phyloP scores from a whole-genome alignment of 495 filamentous ascomycete genomes.

The Terfezia boudieri region DNA sequence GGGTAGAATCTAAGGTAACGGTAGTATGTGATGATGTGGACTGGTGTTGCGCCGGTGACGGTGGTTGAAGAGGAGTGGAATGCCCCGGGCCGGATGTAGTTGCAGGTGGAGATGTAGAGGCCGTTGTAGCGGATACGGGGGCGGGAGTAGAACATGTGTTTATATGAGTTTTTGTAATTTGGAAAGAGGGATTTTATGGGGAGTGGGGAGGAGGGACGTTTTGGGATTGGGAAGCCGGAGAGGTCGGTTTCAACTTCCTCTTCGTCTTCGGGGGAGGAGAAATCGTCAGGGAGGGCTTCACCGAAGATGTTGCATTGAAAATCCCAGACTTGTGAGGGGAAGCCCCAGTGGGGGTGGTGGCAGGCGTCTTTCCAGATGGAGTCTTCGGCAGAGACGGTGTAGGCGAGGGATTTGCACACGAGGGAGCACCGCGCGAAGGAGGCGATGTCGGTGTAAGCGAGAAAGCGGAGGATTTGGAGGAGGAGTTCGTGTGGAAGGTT shows the following conservation, averaged over 20 bases:
- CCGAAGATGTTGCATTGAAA: slow-evolving; percentile 45
- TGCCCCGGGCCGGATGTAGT: slow-evolving; percentile 70
- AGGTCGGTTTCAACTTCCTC: slow-evolving; percentile 18
- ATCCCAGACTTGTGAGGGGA: slow-evolving; percentile 60
- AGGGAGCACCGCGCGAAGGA: slow-evolving; percentile 55
- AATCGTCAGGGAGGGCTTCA: slow-evolving; percentile 25
- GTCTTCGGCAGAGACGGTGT: slow-evolving; percentile 63
- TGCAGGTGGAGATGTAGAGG: slow-evolving; percentile 86
- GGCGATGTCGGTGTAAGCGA: slow-evolving; percentile 55
- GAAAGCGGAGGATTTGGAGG: slow-evolving; percentile 43
- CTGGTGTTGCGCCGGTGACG: slow-evolving; percentile 30
- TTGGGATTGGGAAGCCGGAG: not conserved
- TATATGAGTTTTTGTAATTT: slow-evolving; percentile 29
- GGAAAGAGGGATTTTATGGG: slow-evolving; percentile 22
- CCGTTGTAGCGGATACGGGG: slow-evolving; percentile 85
- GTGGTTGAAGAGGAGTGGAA: slow-evolving; percentile 6
- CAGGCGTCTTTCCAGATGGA: slow-evolving; percentile 52
- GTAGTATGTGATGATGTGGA: slow-evolving; percentile 95
- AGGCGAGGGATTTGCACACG: slow-evolving; percentile 75
- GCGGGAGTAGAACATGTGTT: slow-evolving; percentile 50
- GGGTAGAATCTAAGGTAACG: slow-evolving; percentile 89
- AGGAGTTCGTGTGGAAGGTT: slow-evolving; percentile 64
- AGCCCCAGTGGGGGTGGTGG: slow-evolving; percentile 39
- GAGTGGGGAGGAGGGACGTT: slow-evolving; percentile 6
- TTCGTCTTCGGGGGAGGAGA: slow-evolving; percentile 14